Evolutionary conservation across 768 basidiomycete species (phyloP), one percentile per base, ranked within the genome.

Genomic region (Suillus lakei): DNA sequence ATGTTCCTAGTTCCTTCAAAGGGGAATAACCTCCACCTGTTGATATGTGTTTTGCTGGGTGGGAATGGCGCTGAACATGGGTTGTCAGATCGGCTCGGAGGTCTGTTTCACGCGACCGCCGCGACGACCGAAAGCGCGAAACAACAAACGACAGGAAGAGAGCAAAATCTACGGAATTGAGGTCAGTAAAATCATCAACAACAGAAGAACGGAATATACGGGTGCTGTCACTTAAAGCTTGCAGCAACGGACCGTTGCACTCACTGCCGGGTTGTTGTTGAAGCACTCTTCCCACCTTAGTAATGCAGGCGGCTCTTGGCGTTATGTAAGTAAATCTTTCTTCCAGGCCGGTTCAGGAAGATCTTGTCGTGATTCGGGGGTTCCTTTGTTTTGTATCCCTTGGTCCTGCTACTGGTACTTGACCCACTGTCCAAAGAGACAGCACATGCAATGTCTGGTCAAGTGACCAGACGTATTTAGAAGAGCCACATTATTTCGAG

Each of bases 21-120:
- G 30, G 32, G 55, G 50, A 62, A 60, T 60, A 59, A 36, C 39
- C 23, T 30, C 32, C 13, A 28, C 56, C 36, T 67, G 69, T 69
- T 69, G 72, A 60, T 62, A 51, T 58, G 54, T 73, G 54, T 71
- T 73, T 73, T 66, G 70, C 56, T 62, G 30, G 64, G 67, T 68
- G 67, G 64, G 68, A 69, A 68, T 62, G 34, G 21, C 18, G 32
- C 21, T 64, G 61, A 46, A 28, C 36, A 66, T 56, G 59, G 26
- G 51, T 39, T 63, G 68, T 64, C 65, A 64, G 53, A 65, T 66
- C 55, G 55, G 65, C 39, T 62, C 54, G 46, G 59, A 63, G 36
- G 38, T 60, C 13, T 58, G 64, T 60, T 65, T 64, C 59, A 60
- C 66, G 63, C 51, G 55, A 60, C 44, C 41, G n/a, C 48, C 50